Evolutionary conservation across 805 yeast species (phyloP).

Genomic region (Nadsonia fulvescens): DNA sequence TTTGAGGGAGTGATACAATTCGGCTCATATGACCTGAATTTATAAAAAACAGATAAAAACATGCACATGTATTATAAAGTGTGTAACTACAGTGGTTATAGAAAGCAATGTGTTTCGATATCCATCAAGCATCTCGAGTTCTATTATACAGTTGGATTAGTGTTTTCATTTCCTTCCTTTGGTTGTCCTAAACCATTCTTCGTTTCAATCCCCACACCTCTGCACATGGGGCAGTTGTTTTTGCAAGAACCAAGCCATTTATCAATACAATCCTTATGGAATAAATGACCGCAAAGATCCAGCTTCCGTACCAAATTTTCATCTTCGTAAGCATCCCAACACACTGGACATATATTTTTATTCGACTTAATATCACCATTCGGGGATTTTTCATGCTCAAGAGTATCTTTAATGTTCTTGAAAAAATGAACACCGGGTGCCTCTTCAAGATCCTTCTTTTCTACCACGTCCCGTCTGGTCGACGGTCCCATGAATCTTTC

Average conservation of each 20-base stretch:
- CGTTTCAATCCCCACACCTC: constrained; percentile 30
- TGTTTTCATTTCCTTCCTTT: no score
- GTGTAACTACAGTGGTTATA: no score
- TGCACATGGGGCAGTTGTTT: constrained; percentile 41
- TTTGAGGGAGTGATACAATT: no score
- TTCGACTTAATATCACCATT: no score
- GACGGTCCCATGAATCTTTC: constrained; percentile 31
- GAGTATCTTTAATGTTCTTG: constrained; percentile 13
- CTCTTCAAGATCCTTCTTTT: constrained; percentile 22
- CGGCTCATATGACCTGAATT: no score
- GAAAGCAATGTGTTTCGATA: no score
- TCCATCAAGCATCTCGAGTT: no score
- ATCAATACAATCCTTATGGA: constrained; percentile 40
- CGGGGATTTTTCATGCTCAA: constrained; percentile 26
- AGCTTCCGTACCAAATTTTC: constrained; percentile 31
- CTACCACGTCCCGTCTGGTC: constrained; percentile 26
- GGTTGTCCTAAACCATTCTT: no score
- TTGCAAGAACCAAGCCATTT: constrained; percentile 35
- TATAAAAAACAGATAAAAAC: no score
- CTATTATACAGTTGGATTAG: no score
- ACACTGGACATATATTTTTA: no score
- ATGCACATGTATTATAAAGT: no score
- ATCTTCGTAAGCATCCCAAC: constrained; percentile 29
- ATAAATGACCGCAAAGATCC: constrained; percentile 28
- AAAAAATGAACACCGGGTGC: constrained; percentile 27